Evolutionary conservation across 768 basidiomycete genomes (phyloP).

Genomic region (Boletus rubropictus): DNA sequence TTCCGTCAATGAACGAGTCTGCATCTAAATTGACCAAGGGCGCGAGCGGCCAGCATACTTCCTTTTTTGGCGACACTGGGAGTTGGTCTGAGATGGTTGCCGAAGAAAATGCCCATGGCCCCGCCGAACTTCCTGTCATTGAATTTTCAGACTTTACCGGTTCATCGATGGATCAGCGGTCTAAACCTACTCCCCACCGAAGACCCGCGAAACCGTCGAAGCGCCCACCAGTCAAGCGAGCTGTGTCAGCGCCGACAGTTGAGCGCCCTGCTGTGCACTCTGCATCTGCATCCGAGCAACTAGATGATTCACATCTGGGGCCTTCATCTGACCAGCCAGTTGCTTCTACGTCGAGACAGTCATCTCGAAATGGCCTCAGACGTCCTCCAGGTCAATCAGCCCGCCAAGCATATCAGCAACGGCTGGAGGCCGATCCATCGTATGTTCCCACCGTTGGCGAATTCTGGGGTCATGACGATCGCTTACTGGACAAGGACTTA

Average conservation of each 20-base stretch:
- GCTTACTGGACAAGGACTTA: slow-evolving; percentile 75
- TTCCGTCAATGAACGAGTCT: slow-evolving; percentile 23
- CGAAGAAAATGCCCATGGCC: slow-evolving; percentile 58
- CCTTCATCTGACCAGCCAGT: slow-evolving; percentile 29
- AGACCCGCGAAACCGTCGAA: slow-evolving; percentile 40
- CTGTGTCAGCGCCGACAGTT: slow-evolving; percentile 31
- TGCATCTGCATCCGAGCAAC: slow-evolving; percentile 9
- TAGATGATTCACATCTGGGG: slow-evolving; percentile 13
- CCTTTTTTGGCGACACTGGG: slow-evolving; percentile 51
- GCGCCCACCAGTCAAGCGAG: slow-evolving; percentile 32
- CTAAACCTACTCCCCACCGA: slow-evolving; percentile 34
- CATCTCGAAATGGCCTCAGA: slow-evolving; percentile 20
- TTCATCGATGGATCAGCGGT: slow-evolving; percentile 28
- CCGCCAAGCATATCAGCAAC: slow-evolving; percentile 82
- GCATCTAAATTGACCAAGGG: slow-evolving; percentile 23
- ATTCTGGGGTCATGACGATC: slow-evolving; percentile 95
- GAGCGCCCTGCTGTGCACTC: slow-evolving; percentile 18
- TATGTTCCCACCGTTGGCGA: slow-evolving; percentile 87
- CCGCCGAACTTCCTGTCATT: slow-evolving; percentile 69
- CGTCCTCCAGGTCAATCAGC: slow-evolving; percentile 53
- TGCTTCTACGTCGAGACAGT: slow-evolving; percentile 38
- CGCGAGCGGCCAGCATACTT: slow-evolving; percentile 32
- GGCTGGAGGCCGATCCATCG: slow-evolving; percentile 78
- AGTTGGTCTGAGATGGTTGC: slow-evolving; percentile 87
- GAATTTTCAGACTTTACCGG: slow-evolving; percentile 61